Conservation (phyloP, 495 filamentous ascomycete genomes). For the Podospora didyma region DNA sequence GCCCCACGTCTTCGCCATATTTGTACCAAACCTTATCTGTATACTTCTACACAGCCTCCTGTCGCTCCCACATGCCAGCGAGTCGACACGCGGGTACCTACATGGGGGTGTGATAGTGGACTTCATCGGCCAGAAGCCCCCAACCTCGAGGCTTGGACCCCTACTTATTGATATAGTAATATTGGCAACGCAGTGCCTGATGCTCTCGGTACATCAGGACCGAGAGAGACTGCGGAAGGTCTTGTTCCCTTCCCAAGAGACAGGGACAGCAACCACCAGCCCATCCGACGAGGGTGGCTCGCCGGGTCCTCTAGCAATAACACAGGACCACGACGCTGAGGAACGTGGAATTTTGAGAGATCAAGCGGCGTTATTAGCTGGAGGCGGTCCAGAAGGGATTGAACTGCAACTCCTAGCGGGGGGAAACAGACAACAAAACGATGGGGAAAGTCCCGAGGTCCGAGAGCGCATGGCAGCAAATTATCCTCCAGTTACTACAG, state of each 20-base stretch:
- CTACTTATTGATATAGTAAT: conserved; percentile 62
- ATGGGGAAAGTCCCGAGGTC: conserved; percentile 12
- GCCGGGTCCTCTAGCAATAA: conserved; percentile 12
- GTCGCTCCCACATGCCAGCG: conserved; percentile 60
- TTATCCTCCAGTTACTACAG: conserved; percentile 41
- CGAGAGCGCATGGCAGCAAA: conserved; percentile 41
- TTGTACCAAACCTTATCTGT: conserved; percentile 68
- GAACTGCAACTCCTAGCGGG: conserved; percentile 44
- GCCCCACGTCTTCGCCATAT: conserved; percentile 65
- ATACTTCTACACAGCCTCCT: conserved; percentile 65
- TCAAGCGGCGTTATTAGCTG: conserved; percentile 24
- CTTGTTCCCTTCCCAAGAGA: conserved; percentile 28
- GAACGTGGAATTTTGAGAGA: conserved; percentile 68
- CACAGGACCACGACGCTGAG: conserved; percentile 75
- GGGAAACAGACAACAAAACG: conserved; percentile 5
- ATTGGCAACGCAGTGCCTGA: conserved; percentile 64
- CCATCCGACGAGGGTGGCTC: too few relatives aligned
- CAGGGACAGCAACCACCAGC: too few relatives aligned
- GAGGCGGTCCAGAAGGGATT: conserved; percentile 36
- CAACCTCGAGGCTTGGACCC: conserved; percentile 61
- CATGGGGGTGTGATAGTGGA: conserved; percentile 81
- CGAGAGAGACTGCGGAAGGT: conserved; percentile 52
- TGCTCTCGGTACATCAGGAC: conserved; percentile 70
- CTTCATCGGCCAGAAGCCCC: conserved; percentile 80
- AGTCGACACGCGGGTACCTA: conserved; percentile 73